phyloP scores from a whole-genome alignment of 2,329 filamentous ascomycete genomes.

The Mollisia scopiformis region DNA sequence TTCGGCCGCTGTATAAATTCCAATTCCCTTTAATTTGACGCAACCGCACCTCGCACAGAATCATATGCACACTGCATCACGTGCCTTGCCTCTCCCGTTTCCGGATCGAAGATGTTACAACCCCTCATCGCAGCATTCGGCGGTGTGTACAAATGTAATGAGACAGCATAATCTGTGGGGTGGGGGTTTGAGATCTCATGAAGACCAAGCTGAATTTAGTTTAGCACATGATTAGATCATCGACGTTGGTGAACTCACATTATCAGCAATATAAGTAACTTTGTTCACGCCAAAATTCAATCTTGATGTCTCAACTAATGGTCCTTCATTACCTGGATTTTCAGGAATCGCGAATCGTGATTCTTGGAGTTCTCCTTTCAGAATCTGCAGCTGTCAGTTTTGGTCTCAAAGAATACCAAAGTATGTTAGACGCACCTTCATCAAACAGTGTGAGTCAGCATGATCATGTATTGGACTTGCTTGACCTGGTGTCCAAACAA shows the following conservation, averaged over 20 bases:
- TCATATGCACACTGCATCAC: constrained; percentile 73
- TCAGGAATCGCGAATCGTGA: constrained; percentile 63
- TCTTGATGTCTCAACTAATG: constrained; percentile 42
- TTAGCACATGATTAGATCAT: background rate
- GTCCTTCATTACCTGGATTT: constrained; percentile 44
- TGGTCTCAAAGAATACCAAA: background rate
- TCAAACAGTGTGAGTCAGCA: constrained; percentile 87
- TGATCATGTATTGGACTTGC: constrained; percentile 87
- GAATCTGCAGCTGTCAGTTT: constrained; percentile 43
- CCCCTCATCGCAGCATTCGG: constrained; percentile 85
- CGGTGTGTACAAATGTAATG: constrained; percentile 87
- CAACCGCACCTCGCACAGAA: constrained; percentile 48
- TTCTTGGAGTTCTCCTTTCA: constrained; percentile 77
- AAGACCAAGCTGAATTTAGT: constrained; percentile 62
- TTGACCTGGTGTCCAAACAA: constrained; percentile 88
- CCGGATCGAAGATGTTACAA: constrained; percentile 78
- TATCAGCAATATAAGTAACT: constrained; percentile 91
- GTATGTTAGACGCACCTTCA: constrained; percentile 75
- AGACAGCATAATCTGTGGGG: constrained; percentile 75
- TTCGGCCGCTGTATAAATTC: too few relatives aligned
- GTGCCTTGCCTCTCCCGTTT: constrained; percentile 74
- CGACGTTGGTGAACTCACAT: constrained; percentile 38
- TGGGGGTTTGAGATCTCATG: constrained; percentile 82
- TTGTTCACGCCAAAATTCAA: constrained; percentile 70
- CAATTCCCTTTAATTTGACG: background rate